Conservation (phyloP, 805 yeast species). For the Pichia paraexigua region DNA sequence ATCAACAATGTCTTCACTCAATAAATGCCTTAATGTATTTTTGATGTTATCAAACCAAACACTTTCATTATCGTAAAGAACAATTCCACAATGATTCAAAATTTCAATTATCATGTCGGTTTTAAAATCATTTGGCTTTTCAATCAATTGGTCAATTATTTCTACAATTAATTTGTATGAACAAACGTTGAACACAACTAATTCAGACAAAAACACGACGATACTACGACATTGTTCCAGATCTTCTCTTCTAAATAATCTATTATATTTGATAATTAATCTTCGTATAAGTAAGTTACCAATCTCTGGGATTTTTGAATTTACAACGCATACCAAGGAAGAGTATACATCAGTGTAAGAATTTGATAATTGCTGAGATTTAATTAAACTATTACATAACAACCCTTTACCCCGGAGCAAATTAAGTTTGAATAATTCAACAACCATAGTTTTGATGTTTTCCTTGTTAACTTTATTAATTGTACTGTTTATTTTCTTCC, state of each 20-base stretch:
- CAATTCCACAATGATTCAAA: constrained; percentile 45
- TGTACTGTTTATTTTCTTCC: constrained; percentile 38
- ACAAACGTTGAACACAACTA: constrained; percentile 55
- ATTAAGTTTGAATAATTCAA: constrained; percentile 49
- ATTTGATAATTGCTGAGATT: constrained; percentile 37
- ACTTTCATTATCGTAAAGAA: constrained; percentile 33
- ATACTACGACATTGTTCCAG: constrained; percentile 36
- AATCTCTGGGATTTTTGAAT: constrained; percentile 59
- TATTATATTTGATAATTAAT: constrained; percentile 50
- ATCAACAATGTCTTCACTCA: constrained; percentile 45
- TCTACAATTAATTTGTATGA: constrained; percentile 50
- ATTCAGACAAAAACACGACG: constrained; percentile 47
- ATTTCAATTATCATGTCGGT: constrained; percentile 47
- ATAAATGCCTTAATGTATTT: constrained; percentile 51
- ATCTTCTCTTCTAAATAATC: constrained; percentile 41
- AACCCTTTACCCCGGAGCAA: constrained; percentile 54
- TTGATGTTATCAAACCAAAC: constrained; percentile 33
- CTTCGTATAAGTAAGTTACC: constrained; percentile 53
- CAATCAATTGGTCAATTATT: constrained; percentile 39
- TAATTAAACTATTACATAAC: constrained; percentile 49
- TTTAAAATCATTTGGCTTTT: constrained; percentile 41
- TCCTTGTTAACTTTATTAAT: constrained; percentile 37
- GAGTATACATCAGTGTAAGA: constrained; percentile 43
- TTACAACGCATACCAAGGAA: constrained; percentile 49
- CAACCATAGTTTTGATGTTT: constrained; percentile 42